phyloP scores from a whole-genome alignment of 1,284 basidiomycete genomes.

The Rhizoctonia solani region DNA sequence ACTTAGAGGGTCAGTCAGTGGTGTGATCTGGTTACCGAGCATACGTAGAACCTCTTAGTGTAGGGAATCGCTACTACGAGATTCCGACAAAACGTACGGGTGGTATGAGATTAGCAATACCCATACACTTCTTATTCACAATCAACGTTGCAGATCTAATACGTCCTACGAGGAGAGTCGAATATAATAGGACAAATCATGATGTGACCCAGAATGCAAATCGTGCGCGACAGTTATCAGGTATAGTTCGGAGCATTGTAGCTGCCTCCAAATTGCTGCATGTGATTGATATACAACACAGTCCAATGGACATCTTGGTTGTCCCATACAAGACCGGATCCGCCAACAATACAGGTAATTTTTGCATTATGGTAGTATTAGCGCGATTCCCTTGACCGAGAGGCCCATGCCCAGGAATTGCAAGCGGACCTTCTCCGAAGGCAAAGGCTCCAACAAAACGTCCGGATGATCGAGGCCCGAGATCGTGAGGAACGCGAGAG shows the following conservation, averaged over 20 bases:
- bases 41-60: not conserved
- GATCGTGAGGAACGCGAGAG: conserved; percentile 42
- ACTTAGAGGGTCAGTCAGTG: conserved; percentile 34
- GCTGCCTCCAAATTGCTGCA: not conserved
- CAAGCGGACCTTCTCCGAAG: conserved; percentile 41
- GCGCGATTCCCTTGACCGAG: no score
- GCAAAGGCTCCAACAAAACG: conserved; percentile 41
- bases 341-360: conserved; percentile 42
- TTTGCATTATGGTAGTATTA: no score
- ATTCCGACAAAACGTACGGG: conserved; percentile 21
- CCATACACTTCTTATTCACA: not conserved
- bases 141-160: conserved; percentile 1
- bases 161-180: conserved; percentile 21
- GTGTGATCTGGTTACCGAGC: not conserved
- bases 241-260: conserved; percentile 8
- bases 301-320: conserved; percentile 45
- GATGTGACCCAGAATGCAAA: conserved; percentile 30
- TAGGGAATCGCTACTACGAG: conserved; percentile 37
- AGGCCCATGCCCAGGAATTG: conserved; percentile 44
- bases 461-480: conserved; percentile 41
- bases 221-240: conserved; percentile 32
- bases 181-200: conserved; percentile 21
- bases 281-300: conserved; percentile 3
- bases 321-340: conserved; percentile 41
- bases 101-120: not conserved